Base-by-base conservation (phyloP, 2,329 filamentous ascomycete species). In the Monascus ruber region DNA sequence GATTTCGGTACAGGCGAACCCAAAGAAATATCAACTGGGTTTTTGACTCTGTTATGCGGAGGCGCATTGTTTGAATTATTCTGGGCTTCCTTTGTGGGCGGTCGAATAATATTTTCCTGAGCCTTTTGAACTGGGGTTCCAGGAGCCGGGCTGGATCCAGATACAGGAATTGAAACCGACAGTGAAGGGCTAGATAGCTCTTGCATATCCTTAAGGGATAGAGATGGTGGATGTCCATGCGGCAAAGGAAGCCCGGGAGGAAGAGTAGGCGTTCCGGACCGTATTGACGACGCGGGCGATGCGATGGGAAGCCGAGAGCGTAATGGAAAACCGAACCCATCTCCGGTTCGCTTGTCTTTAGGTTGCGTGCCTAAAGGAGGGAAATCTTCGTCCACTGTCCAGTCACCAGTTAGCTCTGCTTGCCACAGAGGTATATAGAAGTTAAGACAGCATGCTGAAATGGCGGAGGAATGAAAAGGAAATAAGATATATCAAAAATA, bases 381-480 rank as follows among this genome's bases (percentile, higher is more conserved):
- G 35, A 71, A 70, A 10, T 71, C 65, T 48, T 66, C 61, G 36
- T 68, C 60, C 44, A 66, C 66, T 61, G 57, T 51, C 51, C 43
- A 43, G 42, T 43, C 26, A 31, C 38, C 31, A 27, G 51, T 63
- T 48, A 64, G 60, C 52, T 44, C 43, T 42, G 36, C 26, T 41
- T 34, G 33, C 32, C n/a, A 34, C 26, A 26, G 47, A 26, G 37
- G 32, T 33, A 31, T 33, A 33, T 46, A 24, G 17, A 17, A 17
- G 17, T 17, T 17, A 17, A 17, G 17, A 17, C 17, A 17, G 17
- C 17, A 17, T 17, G 17, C 17, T 17, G 17, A 17, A 17, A 17
- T 17, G 17, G 17, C 17, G 17, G 17, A 17, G 17, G 17, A 17
- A 17, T 17, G 3, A 17, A 17, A 17, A 17, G 17, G 17, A 36